phyloP scores from a whole-genome alignment of 1,284 basidiomycete species.

The Tilletia caries region DNA sequence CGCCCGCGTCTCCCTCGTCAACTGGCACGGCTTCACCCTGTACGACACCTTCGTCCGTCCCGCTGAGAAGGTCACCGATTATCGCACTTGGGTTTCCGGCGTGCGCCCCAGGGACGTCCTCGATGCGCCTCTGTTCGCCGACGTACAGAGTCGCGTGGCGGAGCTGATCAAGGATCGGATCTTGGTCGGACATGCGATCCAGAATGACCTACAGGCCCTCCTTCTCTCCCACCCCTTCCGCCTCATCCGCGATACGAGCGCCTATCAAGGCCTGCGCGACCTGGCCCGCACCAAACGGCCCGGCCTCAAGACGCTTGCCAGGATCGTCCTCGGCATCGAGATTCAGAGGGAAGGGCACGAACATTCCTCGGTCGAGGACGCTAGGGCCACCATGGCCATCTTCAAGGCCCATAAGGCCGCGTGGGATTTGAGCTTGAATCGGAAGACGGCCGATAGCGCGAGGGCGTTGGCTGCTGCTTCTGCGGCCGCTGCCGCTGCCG shows the following conservation, averaged over 20 bases:
- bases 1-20: constrained; percentile 86
- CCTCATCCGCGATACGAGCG: constrained; percentile 79
- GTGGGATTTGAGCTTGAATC: constrained; percentile 65
- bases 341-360: constrained; percentile 65
- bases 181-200: constrained; percentile 87
- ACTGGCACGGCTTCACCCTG: constrained; percentile 76
- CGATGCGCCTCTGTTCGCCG: constrained; percentile 68
- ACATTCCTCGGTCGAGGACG: constrained; percentile 64
- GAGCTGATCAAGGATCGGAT: constrained; percentile 74
- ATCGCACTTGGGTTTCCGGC: constrained; percentile 86
- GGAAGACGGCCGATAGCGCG: constrained; percentile 26
- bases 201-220: constrained; percentile 85
- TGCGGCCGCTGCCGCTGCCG: too few relatives aligned
- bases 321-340: constrained; percentile 73
- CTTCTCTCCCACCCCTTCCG: constrained; percentile 82
- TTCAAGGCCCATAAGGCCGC: constrained; percentile 79
- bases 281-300: constrained; percentile 65
- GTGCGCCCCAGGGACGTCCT: constrained; percentile 73
- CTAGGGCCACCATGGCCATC: constrained; percentile 90
- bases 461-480: constrained; percentile 6
- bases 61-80: constrained; percentile 85
- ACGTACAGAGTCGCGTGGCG: constrained; percentile 77
- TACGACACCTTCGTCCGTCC: constrained; percentile 85
- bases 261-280: constrained; percentile 57
- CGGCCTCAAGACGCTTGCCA: constrained; percentile 75